These are phyloP conservation scores for Drosera capensis DNA, from an alignment of 148 eudicot genomes.

Conservation along the genomic window DNA sequence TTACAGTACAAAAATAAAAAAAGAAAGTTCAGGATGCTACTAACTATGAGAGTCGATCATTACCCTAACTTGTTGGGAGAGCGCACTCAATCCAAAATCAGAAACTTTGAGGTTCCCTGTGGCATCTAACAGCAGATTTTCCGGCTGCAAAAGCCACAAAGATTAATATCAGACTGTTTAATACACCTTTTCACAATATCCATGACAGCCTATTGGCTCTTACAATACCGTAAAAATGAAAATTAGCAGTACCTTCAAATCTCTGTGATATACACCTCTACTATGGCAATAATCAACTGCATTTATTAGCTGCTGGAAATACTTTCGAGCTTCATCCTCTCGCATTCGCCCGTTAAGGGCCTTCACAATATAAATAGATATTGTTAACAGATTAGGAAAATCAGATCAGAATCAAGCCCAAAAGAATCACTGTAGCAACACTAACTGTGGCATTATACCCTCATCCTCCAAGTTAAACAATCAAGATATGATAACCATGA, in stretches of 20 bases:
- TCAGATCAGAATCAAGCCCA: neutral
- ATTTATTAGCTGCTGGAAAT: conserved; percentile 90
- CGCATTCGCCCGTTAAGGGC: conserved; percentile 76
- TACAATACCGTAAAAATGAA: no score
- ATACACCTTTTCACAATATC: no score
- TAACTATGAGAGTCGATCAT: conserved; percentile 8
- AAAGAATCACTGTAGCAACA: neutral
- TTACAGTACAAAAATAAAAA: no score
- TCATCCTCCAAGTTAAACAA: no score
- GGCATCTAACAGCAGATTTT: conserved; percentile 71
- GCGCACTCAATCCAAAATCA: conserved; percentile 95
- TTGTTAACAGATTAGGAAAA: neutral
- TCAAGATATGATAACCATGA: no score
- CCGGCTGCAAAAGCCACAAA: conserved; percentile 42
- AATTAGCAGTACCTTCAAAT: conserved; percentile 52
- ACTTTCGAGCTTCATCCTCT: conserved; percentile 89
- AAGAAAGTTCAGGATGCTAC: no score
- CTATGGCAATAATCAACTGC: conserved; percentile 98
- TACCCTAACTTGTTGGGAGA: conserved; percentile 91
- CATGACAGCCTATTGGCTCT: neutral
- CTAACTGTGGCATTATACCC: no score
- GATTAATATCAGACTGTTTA: neutral
- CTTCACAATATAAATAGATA: conserved; percentile 17
- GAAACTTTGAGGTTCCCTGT: conserved; percentile 88
- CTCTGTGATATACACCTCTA: conserved; percentile 95